Evolutionary conservation across 2,329 filamentous ascomycete genomes (phyloP).

Genomic region (Pseudocercospora vitis): DNA sequence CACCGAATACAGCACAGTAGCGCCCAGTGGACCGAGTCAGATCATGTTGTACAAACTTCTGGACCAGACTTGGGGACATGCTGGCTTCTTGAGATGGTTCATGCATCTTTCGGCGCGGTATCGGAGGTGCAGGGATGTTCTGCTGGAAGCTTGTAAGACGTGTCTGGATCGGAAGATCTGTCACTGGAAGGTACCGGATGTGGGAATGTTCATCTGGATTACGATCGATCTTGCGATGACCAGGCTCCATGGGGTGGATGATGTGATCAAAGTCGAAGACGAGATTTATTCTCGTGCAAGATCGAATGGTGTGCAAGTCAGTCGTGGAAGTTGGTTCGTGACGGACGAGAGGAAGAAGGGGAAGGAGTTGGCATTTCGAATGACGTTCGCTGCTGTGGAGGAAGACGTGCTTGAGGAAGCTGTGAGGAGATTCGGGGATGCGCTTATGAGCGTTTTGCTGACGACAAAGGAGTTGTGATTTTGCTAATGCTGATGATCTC

Average conservation of each 20-base stretch:
- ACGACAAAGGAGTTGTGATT: too few species aligned
- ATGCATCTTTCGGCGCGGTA: constrained; percentile 30
- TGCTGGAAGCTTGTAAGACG: constrained; percentile 33
- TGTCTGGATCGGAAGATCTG: constrained; percentile 29
- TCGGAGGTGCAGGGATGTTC: constrained; percentile 25
- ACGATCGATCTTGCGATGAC: background rate
- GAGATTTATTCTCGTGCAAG: constrained; percentile 21
- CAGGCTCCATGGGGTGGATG: background rate
- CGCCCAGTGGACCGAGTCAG: constrained; percentile 34
- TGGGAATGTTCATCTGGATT: constrained; percentile 35
- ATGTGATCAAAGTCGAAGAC: constrained; percentile 25
- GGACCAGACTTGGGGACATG: constrained; percentile 38
- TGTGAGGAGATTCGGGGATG: constrained; percentile 14
- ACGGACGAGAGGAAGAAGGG: background rate
- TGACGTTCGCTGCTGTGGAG: constrained; percentile 18
- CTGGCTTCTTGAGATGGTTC: constrained; percentile 36
- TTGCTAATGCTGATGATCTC: too few species aligned
- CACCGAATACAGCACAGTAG: constrained; percentile 28
- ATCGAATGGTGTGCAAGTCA: constrained; percentile 25
- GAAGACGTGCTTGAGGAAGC: constrained; percentile 15
- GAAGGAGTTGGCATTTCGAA: constrained; percentile 1
- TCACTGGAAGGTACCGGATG: constrained; percentile 26
- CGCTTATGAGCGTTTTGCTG: background rate
- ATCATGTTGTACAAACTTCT: constrained; percentile 37
- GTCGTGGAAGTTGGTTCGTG: constrained; percentile 29